Conservation (phyloP, 768 basidiomycete genomes). For the Tulasnella sp. region DNA sequence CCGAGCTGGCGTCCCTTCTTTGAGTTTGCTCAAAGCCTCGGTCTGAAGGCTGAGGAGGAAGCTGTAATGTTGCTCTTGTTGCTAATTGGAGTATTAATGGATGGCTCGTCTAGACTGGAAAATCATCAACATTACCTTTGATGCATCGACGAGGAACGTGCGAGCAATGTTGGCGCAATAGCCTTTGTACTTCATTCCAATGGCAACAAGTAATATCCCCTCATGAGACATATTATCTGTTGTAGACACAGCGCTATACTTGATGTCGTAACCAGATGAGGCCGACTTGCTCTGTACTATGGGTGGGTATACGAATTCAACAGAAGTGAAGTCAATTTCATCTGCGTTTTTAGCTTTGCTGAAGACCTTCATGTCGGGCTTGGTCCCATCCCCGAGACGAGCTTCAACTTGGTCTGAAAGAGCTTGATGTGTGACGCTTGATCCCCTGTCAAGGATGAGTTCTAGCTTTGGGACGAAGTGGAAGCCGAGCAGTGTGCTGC, state of each 20-base stretch:
- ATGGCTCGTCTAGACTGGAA: background rate
- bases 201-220: constrained; percentile 75
- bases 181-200: constrained; percentile 84
- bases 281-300: constrained; percentile 91
- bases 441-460: constrained; percentile 80
- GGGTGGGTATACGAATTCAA: constrained; percentile 89
- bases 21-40: constrained; percentile 61
- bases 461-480: constrained; percentile 83
- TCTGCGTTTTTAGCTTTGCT: constrained; percentile 52
- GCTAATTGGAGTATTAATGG: constrained; percentile 33
- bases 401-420: constrained; percentile 77
- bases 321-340: constrained; percentile 52
- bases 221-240: constrained; percentile 70
- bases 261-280: constrained; percentile 72
- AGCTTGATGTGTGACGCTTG: constrained; percentile 78
- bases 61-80: constrained; percentile 81
- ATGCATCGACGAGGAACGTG: constrained; percentile 91
- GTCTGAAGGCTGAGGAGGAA: constrained; percentile 65
- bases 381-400: constrained; percentile 73
- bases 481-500: constrained; percentile 71
- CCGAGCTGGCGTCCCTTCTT: constrained; percentile 59
- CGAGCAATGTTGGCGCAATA: constrained; percentile 89
- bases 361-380: constrained; percentile 92
- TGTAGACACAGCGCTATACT: constrained; percentile 75
- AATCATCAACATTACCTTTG: constrained; percentile 41